Evolutionary conservation across 1,139 yeast species (phyloP).

Genomic region (Debaryomyces udenii): DNA sequence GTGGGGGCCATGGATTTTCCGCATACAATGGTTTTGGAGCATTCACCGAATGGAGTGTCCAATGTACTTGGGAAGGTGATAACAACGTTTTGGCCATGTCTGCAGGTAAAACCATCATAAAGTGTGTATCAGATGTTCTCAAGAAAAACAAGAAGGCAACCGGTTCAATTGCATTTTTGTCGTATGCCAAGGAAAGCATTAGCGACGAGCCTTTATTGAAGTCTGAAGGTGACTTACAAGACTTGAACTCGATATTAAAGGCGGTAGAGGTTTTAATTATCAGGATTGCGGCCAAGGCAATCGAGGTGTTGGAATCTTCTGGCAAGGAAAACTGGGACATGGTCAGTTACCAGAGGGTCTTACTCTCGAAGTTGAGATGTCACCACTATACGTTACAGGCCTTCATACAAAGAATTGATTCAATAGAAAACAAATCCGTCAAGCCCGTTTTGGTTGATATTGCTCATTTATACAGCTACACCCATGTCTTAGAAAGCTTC

Average conservation of each 20-base stretch:
- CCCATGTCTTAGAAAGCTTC: constrained; percentile 71
- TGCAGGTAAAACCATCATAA: constrained; percentile 49
- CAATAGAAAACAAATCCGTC: constrained; percentile 23
- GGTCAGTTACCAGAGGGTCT: constrained; percentile 56
- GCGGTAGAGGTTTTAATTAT: constrained; percentile 49
- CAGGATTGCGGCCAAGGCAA: constrained; percentile 51
- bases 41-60: constrained; percentile 52
- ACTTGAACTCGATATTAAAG: constrained; percentile 29
- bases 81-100: constrained; percentile 51
- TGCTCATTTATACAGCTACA: constrained; percentile 60
- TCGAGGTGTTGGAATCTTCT: constrained; percentile 38
- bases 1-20: constrained; percentile 58
- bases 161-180: constrained; percentile 43
- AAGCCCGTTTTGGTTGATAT: constrained; percentile 33
- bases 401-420: constrained; percentile 38
- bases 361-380: constrained; percentile 62
- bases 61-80: constrained; percentile 59
- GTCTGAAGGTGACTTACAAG: constrained; percentile 38
- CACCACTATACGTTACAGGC: constrained; percentile 54
- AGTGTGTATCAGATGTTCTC: constrained; percentile 35
- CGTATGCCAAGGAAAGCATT: constrained; percentile 33
- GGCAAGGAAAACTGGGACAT: constrained; percentile 54
- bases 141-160: constrained; percentile 36
- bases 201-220: constrained; percentile 35
- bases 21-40: constrained; percentile 52